These are phyloP conservation scores for Phyllosticta citriasiana DNA, from an alignment of 2,329 filamentous ascomycete genomes.

Conservation along the genomic window DNA sequence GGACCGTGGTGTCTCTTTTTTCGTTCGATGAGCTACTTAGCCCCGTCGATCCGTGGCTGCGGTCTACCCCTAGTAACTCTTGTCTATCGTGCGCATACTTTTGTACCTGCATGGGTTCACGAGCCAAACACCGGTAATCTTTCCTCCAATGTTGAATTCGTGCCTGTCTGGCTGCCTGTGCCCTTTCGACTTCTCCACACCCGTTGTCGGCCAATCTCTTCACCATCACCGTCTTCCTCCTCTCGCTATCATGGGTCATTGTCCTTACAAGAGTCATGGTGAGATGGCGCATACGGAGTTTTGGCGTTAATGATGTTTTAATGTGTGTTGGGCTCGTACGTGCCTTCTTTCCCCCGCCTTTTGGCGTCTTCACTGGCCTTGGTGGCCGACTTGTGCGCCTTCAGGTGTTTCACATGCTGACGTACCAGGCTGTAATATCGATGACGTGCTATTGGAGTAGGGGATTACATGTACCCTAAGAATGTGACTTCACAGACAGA, in stretches of 20 bases:
- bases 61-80: not conserved
- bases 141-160: not conserved
- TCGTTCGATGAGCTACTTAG: not conserved
- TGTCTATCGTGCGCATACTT: not conserved
- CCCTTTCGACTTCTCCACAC: not conserved
- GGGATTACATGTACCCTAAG: not conserved
- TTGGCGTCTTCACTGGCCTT: not conserved
- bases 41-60: not conserved
- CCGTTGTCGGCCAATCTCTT: not conserved
- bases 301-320: conserved; percentile 1
- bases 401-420: not conserved
- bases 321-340: conserved; percentile 4
- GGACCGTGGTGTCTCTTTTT: not conserved
- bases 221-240: not conserved
- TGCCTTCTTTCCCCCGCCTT: not conserved
- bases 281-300: not conserved
- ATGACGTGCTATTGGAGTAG: not conserved
- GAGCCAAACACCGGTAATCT: not conserved
- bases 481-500: not conserved
- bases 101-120: not conserved
- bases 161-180: not conserved
- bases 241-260: not conserved
- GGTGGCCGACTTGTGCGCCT: not conserved
- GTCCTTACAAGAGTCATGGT: not conserved
- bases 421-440: not conserved